These are phyloP conservation scores for Fusarium keratoplasticum DNA, from an alignment of 2,329 filamentous ascomycete species.

Conservation along the genomic window DNA sequence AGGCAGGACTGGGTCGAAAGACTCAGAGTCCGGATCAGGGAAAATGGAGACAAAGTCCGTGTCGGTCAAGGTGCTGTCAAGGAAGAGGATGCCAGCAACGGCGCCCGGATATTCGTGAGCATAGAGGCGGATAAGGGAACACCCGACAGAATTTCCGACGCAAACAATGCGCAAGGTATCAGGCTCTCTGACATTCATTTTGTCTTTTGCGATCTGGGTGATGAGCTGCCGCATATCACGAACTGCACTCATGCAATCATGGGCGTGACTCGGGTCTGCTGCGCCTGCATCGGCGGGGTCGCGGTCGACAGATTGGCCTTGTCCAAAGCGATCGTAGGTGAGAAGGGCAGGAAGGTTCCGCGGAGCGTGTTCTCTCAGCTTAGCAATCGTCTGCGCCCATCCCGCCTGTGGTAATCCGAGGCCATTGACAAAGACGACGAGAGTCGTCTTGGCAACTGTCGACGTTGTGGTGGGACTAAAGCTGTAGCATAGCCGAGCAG, in stretches of 20 bases:
- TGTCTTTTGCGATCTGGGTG: slow-evolving; percentile 8
- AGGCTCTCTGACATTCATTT: neutral
- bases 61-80: slow-evolving; percentile 70
- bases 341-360: slow-evolving; percentile 54
- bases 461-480: slow-evolving; percentile 5
- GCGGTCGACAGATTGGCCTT: slow-evolving; percentile 58
- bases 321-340: slow-evolving; percentile 69
- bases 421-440: slow-evolving; percentile 42
- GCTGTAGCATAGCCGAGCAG: slow-evolving; percentile 26
- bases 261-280: slow-evolving; percentile 54
- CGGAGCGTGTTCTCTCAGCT: neutral
- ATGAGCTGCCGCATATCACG: slow-evolving; percentile 34
- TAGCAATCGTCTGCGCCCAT: slow-evolving; percentile 27
- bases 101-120: slow-evolving; percentile 58
- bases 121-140: slow-evolving; percentile 61
- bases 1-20: slow-evolving; percentile 53
- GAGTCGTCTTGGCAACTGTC: neutral
- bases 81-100: slow-evolving; percentile 60
- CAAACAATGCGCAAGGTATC: slow-evolving; percentile 18
- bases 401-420: slow-evolving; percentile 32
- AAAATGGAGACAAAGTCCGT: slow-evolving; percentile 66
- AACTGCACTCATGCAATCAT: slow-evolving; percentile 57
- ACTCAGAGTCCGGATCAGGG: slow-evolving; percentile 63
- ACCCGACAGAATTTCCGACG: slow-evolving; percentile 40
- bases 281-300: slow-evolving; percentile 58